Percentiles rank a stretch among this genome's conserved stretches.
phyloP scores from a whole-genome alignment of 1,139 yeast species.

The Saccharomyces hybrid region DNA sequence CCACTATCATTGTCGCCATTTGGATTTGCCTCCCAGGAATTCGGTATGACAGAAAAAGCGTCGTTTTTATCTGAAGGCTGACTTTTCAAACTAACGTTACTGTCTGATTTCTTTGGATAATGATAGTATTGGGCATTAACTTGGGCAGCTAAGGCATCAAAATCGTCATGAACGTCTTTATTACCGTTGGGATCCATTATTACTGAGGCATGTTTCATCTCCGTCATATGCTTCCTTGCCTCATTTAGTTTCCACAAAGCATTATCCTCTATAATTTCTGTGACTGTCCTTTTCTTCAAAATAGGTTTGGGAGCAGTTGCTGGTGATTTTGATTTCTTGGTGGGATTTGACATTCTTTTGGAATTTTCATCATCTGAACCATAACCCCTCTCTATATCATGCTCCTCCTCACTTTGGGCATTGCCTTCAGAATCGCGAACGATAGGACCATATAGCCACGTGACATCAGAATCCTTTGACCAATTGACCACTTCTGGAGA shows the following conservation, averaged over 20 bases:
- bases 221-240: constrained; percentile 30
- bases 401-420: constrained; percentile 8
- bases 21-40: not conserved
- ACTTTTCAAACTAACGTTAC: not conserved
- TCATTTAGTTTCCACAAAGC: constrained; percentile 32
- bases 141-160: constrained; percentile 51
- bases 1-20: not conserved
- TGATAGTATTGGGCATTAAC: constrained; percentile 49
- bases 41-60: not conserved
- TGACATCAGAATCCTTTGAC: constrained; percentile 74
- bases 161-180: constrained; percentile 36
- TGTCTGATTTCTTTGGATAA: not conserved
- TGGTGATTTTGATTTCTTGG: constrained; percentile 9
- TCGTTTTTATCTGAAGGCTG: not conserved
- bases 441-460: constrained; percentile 71
- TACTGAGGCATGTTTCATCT: constrained; percentile 20
- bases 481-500: constrained; percentile 71
- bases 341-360: constrained; percentile 9
- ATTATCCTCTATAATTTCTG: constrained; percentile 47
- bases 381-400: constrained; percentile 19
- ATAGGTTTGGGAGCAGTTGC: constrained; percentile 51
- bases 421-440: constrained; percentile 26
- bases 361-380: constrained; percentile 41
- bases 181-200: constrained; percentile 22
- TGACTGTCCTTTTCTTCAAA: constrained; percentile 70